Conservation (phyloP, 257 asterid species). For the Gentiana macrophylla region DNA sequence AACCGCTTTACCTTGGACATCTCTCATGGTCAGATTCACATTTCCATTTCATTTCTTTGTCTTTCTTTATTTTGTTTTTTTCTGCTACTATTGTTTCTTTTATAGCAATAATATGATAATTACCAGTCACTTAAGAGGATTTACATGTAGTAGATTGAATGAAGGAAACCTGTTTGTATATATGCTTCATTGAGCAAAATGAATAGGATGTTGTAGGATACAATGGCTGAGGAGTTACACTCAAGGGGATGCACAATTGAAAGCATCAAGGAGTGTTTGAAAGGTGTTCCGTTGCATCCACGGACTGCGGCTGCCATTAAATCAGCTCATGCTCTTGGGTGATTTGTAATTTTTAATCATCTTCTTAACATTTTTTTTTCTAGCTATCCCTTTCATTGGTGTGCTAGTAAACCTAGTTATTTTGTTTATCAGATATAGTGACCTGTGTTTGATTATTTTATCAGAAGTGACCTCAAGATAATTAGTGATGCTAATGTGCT, state of each 20-base stretch:
- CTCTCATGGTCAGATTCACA: conserved; percentile 55
- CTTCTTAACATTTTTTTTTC: neutral
- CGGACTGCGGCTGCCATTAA: conserved; percentile 32
- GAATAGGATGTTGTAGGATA: conserved; percentile 34
- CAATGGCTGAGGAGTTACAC: conserved; percentile 62
- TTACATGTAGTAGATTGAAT: no score
- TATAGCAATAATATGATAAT: no score
- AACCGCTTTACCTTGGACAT: conserved; percentile 60
- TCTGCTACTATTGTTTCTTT: no score
- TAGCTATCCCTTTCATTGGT: neutral
- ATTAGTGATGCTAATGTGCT: conserved; percentile 69
- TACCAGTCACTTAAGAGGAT: no score
- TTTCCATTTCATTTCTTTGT: neutral
- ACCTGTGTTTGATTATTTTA: conserved; percentile 11
- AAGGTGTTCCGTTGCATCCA: conserved; percentile 50
- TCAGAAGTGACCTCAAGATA: conserved; percentile 81
- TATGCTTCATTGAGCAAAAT: no score
- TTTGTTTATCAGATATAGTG: neutral
- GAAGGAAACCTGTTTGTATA: no score
- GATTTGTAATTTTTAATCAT: neutral
- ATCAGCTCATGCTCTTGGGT: conserved; percentile 67
- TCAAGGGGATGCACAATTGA: conserved; percentile 44
- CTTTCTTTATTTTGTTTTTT: no score
- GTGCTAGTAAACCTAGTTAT: no score
- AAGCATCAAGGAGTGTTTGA: conserved; percentile 57